Base-by-base conservation (phyloP, 2,329 filamentous ascomycete genomes). In the Cladosporium sp. region DNA sequence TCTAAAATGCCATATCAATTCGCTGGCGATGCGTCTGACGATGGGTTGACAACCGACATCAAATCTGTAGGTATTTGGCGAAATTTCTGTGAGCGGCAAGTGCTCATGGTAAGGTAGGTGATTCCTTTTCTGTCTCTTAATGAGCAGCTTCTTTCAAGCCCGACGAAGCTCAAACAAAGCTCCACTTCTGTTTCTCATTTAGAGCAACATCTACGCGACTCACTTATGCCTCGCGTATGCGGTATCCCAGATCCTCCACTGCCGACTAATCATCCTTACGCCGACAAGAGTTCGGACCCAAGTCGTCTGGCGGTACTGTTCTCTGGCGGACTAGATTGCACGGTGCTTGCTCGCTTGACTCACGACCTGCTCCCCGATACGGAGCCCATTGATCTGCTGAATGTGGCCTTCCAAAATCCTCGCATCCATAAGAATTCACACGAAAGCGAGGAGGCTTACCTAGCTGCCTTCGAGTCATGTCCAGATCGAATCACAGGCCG, bases 361-460 rank as follows among this genome's bases (percentile, higher is more conserved):
- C 88, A 96, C 64, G 86, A 95, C 11, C 69, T 95, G 2, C 66
- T 97, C 2, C 86, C 88, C 0, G 12, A 64, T 0, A 69, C 77
- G 3, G 84, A 95, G 61, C 73, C 79, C 1, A 84, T 99, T 54
- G 93, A 97, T 64, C 76, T 99, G 7, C 78, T 99, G 56, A 99
- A 99, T 58, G 92, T 99, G 40, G 93, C 92, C 0, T 99, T 99
- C 62, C 89, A 99, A 68, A 99, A 99, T 58, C 92, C 91, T 85
- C 56, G 83, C 78, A 53, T 83, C 57, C 59, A 82, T 60, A 62
- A 68, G 59, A 36, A 57, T 45, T 50, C 49, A 58, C 54, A 65
- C 36, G 61, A 65, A 1, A 54, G 54, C 17, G 49, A 50, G n/a
- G 64, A 62, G 6, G 22, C 43, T 13, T 52, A 50, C 13, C 12